These are phyloP conservation scores for Corrigiola litoralis DNA, from an alignment of 179 eudicot species.

Conservation along the genomic window DNA sequence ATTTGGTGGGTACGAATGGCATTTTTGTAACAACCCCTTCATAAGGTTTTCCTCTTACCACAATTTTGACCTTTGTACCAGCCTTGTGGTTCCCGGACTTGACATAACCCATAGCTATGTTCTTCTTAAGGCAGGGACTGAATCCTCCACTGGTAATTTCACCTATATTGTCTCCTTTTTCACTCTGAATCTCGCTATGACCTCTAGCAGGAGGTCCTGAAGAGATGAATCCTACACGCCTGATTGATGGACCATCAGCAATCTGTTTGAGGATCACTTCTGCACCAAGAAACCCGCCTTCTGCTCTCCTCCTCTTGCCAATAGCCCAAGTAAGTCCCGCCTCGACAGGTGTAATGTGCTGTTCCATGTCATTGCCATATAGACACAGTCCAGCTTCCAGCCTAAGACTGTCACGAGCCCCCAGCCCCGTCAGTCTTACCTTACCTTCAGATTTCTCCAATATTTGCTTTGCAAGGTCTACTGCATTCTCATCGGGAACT, in stretches of 20 bases:
- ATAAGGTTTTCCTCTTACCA: conserved; percentile 70
- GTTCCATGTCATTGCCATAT: conserved; percentile 95
- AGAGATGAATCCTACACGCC: conserved; percentile 78
- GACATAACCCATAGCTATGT: conserved; percentile 96
- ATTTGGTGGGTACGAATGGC: conserved; percentile 95
- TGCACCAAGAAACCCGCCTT: conserved; percentile 93
- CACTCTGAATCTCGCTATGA: conserved; percentile 86
- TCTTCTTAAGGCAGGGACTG: conserved; percentile 96
- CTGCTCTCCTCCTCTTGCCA: conserved; percentile 87
- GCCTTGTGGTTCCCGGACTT: conserved; percentile 82
- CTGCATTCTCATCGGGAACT: conserved; percentile 69
- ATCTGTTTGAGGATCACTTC: conserved; percentile 86
- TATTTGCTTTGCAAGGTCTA: conserved; percentile 79
- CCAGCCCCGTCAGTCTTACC: conserved; percentile 81
- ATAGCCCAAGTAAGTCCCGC: conserved; percentile 98
- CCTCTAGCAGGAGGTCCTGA: conserved; percentile 88
- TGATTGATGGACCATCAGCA: conserved; percentile 61
- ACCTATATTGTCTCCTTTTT: conserved; percentile 71
- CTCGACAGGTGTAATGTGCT: conserved; percentile 83
- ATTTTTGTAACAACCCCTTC: conserved; percentile 83
- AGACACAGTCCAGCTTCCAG: conserved; percentile 91
- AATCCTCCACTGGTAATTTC: conserved; percentile 97
- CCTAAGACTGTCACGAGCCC: conserved; percentile 95
- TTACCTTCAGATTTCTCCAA: conserved; percentile 93
- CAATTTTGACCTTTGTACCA: conserved; percentile 71